Conservation (phyloP, 176 grass and related monocot species). For the Lolium multiflorum region DNA sequence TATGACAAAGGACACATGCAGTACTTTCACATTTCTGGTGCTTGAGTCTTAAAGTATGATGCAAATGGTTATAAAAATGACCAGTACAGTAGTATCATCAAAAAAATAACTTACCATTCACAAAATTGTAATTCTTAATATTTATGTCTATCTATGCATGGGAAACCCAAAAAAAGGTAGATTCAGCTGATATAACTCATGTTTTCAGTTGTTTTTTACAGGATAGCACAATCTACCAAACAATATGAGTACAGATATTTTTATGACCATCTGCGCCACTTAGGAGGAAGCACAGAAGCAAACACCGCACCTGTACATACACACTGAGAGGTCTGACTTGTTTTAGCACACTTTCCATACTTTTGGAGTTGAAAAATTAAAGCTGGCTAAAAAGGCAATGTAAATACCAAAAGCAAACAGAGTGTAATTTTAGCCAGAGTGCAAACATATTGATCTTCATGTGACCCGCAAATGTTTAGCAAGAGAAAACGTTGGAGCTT, state of each 20-base stretch:
- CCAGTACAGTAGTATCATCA: not conserved
- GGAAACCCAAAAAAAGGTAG: not conserved
- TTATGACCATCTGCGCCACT: not conserved
- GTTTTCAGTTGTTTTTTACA: not conserved
- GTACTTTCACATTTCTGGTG: not conserved
- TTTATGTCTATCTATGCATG: not conserved
- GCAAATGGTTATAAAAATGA: not conserved
- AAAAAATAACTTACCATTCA: not conserved
- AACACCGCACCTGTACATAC: not conserved
- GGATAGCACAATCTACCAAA: slow-evolving; percentile 6
- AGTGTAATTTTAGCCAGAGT: not conserved
- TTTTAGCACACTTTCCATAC: not conserved
- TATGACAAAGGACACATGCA: not conserved
- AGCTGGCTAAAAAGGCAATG: not conserved
- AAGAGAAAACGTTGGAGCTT: not conserved
- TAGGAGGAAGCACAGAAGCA: not conserved
- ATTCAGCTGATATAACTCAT: not conserved
- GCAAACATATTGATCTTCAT: too few species aligned
- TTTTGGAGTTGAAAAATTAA: not conserved
- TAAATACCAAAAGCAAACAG: not conserved
- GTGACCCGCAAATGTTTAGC: too few species aligned
- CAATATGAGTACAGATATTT: not conserved
- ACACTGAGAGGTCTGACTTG: not conserved
- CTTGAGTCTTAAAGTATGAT: not conserved
- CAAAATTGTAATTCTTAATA: not conserved